phyloP scores from a whole-genome alignment of 2,329 filamentous ascomycete genomes.

The Ophiocordyceps robertsii region DNA sequence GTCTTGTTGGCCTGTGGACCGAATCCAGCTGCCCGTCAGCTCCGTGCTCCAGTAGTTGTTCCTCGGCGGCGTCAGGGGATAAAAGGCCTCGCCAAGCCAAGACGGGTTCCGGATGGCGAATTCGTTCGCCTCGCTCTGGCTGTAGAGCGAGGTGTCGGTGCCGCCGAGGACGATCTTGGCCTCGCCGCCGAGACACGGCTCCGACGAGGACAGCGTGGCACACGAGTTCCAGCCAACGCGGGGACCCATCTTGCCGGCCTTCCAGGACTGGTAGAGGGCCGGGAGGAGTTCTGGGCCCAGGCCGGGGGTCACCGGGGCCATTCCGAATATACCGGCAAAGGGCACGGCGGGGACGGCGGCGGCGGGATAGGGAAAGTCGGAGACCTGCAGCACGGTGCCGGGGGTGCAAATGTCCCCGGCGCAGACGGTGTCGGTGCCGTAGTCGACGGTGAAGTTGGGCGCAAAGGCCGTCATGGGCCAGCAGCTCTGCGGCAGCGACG shows the following conservation, averaged over 20 bases:
- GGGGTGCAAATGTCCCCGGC: not conserved
- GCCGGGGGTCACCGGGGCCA: not conserved
- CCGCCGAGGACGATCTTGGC: not conserved
- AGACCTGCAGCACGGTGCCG: not conserved
- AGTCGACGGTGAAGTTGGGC: constrained; percentile 1
- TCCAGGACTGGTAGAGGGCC: not conserved
- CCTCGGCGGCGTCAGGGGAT: not conserved
- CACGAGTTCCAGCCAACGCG: constrained; percentile 1
- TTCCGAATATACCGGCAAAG: not conserved
- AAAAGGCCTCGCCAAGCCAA: constrained; percentile 1
- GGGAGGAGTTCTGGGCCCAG: not conserved
- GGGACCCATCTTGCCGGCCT: not conserved
- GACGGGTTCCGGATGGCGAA: not conserved
- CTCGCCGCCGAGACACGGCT: constrained; percentile 1
- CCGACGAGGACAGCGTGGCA: not conserved
- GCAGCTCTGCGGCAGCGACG: not conserved
- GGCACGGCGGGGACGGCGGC: not conserved
- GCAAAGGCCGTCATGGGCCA: constrained; percentile 1
- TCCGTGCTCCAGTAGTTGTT: not conserved
- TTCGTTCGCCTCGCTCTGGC: not conserved
- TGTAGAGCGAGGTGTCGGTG: not conserved
- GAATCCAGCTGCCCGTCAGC: not conserved
- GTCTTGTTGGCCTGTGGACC: not conserved
- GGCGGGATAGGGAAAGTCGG: not conserved
- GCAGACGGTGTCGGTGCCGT: not conserved